A percentile compares a stretch with the other conserved stretches of the same genome.
Conservation (phyloP, 2,329 filamentous ascomycete species). For the Colletotrichum tropicale region DNA sequence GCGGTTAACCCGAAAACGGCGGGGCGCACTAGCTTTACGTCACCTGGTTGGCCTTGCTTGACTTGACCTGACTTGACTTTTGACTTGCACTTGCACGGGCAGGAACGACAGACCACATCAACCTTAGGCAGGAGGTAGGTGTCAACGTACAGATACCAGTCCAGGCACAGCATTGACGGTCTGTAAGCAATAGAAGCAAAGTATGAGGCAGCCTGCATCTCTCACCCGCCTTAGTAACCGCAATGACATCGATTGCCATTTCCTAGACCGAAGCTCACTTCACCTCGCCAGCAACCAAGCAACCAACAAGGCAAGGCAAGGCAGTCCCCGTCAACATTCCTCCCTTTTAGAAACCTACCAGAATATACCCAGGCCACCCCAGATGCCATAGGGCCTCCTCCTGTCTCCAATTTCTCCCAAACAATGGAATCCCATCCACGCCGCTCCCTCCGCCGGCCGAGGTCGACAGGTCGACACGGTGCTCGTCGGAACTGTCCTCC, state of each 20-base stretch:
- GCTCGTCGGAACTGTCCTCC: not conserved
- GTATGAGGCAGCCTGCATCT: not conserved
- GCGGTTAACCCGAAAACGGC: constrained; percentile 3
- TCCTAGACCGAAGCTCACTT: not conserved
- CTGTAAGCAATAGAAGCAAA: not conserved
- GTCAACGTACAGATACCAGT: not conserved
- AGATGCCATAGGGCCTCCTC: not conserved
- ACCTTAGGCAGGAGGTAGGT: not conserved
- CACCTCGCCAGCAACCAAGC: not conserved
- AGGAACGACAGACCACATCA: not conserved
- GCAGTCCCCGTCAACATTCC: not conserved
- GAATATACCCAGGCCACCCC: not conserved
- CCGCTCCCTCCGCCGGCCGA: not conserved
- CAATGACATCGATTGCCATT: not conserved
- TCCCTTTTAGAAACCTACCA: not conserved
- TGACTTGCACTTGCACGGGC: not conserved
- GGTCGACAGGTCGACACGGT: not conserved
- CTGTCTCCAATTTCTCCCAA: not conserved
- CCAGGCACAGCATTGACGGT: not conserved
- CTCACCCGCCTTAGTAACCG: not conserved
- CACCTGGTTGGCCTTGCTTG: constrained; percentile 1
- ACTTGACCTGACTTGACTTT: not conserved
- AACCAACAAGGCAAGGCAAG: not conserved
- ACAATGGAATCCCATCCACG: not conserved
- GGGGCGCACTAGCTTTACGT: constrained; percentile 11